A percentile compares a stretch with the other conserved stretches of the same genome.
Conservation (phyloP, 2,329 filamentous ascomycete genomes). For the Ascosphaera apis region DNA sequence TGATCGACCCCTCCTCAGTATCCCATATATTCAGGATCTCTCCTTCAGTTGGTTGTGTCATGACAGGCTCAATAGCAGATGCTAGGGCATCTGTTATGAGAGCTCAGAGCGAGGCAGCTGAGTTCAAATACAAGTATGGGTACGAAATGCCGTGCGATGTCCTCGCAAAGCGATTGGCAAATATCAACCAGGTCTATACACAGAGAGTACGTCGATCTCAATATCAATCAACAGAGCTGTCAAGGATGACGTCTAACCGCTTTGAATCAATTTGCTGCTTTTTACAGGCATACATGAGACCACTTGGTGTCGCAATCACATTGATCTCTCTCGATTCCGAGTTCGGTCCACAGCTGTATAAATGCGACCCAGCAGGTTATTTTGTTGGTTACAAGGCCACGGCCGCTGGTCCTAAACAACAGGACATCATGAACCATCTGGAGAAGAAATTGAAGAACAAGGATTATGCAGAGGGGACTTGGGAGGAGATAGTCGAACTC, state of each 20-base stretch:
- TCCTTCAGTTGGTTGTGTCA: slow-evolving; percentile 87
- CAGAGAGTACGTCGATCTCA: slow-evolving; percentile 51
- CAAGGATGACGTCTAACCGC: background rate
- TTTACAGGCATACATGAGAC: slow-evolving; percentile 82
- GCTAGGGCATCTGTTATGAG: slow-evolving; percentile 80
- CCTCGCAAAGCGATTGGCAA: slow-evolving; percentile 85
- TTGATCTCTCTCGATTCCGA: slow-evolving; percentile 87
- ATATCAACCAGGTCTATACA: slow-evolving; percentile 98
- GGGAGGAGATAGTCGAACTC: slow-evolving; percentile 95
- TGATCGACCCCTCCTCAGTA: slow-evolving; percentile 92
- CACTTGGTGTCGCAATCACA: slow-evolving; percentile 84
- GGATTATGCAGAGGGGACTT: slow-evolving; percentile 71
- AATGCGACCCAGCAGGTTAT: slow-evolving; percentile 95
- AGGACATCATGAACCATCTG: slow-evolving; percentile 92
- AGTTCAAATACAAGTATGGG: slow-evolving; percentile 95
- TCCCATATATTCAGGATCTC: slow-evolving; percentile 96
- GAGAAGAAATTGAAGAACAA: slow-evolving; percentile 99
- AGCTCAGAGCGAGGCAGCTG: slow-evolving; percentile 83
- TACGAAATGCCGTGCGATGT: slow-evolving; percentile 99
- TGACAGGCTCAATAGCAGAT: slow-evolving; percentile 97
- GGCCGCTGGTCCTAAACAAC: slow-evolving; percentile 89
- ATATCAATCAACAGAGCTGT: background rate
- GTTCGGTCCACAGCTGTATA: slow-evolving; percentile 84
- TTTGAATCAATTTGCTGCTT: background rate
- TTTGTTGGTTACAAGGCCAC: slow-evolving; percentile 98